Base-by-base conservation (phyloP, 768 basidiomycete species). In the Auricularia heimuer region DNA sequence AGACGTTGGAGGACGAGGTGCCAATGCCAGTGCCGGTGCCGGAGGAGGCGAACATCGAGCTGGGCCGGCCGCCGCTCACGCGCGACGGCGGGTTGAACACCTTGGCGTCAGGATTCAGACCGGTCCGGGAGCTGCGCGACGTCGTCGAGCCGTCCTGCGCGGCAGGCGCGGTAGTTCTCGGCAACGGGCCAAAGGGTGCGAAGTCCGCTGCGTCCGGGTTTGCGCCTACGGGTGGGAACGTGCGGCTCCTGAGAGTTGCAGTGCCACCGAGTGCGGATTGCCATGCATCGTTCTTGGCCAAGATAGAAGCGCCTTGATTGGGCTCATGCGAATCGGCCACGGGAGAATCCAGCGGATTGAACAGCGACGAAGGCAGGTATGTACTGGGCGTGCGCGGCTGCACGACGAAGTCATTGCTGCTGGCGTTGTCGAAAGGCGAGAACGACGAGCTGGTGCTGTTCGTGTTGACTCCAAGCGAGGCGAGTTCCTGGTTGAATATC, bases 91-190 rank as follows among this genome's bases (percentile, higher is more conserved):
- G 78, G 71, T 80, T 86, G 77, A 94, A 94, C 64, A 85, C 90
- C 71, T 92, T 91, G 63, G 92, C 92, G 73, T 88, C 89, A 1
- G 92, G 92, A 74, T 94, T 94, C 66, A 94, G 81, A 6, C 86
- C 84, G 71, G 83, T 88, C 7, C 56, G 56, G 7, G 56, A 60
- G 24, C 11, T 29, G 29, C 29, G 29, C 29, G 8, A 4, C 29
- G 54, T n/a, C 54, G 34, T 7, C 24, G 56, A 4, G 56, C 24
- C 12, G 56, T 60, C 34, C 7, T 60, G 56, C 3, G 24, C 56
- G 24, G 29, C 18, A 34, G 24, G 6, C 47, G 47, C 33, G 56
- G 56, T 8, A 29, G 18, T 35, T n/a, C 18, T n/a, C 54, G 54
- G n/a, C n/a, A 54, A 7, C n/a, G n/a, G 29, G 54, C 54, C 18